These are phyloP conservation scores for Ceratocystis lukuohia DNA, from an alignment of 2,329 filamentous ascomycete genomes.

Conservation along the genomic window DNA sequence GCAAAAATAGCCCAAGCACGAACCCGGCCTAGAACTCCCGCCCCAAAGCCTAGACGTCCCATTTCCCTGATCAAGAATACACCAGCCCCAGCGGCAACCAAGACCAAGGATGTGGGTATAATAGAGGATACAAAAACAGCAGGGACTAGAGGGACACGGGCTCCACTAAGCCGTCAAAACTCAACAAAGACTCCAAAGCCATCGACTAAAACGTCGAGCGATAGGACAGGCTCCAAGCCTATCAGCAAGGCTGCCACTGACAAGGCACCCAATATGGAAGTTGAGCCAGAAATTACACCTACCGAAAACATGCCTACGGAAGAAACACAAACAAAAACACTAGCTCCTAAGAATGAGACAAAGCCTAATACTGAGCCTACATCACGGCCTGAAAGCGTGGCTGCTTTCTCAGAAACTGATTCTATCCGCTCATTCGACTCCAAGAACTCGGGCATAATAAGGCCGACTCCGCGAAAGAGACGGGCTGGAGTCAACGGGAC, in stretches of 20 bases:
- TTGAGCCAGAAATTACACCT: background rate
- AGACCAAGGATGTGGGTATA: background rate
- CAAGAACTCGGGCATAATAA: constrained; percentile 1
- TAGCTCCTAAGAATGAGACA: background rate
- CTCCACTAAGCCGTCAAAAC: constrained; percentile 13
- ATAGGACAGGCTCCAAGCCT: constrained; percentile 6
- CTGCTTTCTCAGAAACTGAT: constrained; percentile 9
- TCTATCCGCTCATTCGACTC: constrained; percentile 11
- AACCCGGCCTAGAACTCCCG: constrained; percentile 18
- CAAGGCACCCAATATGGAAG: background rate
- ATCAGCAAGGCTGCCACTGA: background rate
- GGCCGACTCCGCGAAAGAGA: constrained; percentile 2
- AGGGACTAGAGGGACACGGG: background rate
- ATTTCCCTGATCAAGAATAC: constrained; percentile 18
- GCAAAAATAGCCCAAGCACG: constrained; percentile 7
- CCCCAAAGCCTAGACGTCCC: constrained; percentile 11
- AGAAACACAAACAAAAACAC: background rate
- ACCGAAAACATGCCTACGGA: background rate
- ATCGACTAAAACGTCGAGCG: background rate
- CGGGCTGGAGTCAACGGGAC: constrained; percentile 7
- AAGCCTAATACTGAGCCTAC: background rate
- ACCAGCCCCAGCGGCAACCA: background rate
- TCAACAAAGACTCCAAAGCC: constrained; percentile 5
- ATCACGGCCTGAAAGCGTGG: background rate
- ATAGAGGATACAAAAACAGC: background rate